phyloP scores from a whole-genome alignment of 2,329 filamentous ascomycete genomes.

The Scytalidium lignicola region DNA sequence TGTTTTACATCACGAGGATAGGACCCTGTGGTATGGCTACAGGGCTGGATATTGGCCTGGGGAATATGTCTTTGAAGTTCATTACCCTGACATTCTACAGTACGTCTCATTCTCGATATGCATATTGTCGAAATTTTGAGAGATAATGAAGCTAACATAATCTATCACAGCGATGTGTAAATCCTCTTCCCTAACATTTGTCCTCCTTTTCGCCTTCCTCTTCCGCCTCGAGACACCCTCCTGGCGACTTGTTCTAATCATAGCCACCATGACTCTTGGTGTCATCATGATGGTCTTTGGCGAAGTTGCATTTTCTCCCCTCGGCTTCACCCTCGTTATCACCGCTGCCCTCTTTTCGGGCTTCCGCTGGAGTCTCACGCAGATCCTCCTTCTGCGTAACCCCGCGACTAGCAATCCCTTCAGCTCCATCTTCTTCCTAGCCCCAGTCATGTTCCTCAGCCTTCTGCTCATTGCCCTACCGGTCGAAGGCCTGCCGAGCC shows the following conservation, averaged over 20 bases:
- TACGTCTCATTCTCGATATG: conserved; percentile 34
- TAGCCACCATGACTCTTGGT: conserved; percentile 84
- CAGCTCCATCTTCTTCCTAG: conserved; percentile 95
- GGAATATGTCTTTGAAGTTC: conserved; percentile 93
- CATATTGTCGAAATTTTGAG: background rate
- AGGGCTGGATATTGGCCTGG: conserved; percentile 89
- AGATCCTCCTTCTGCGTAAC: conserved; percentile 89
- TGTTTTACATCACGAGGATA: conserved; percentile 89
- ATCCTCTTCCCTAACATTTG: conserved; percentile 91
- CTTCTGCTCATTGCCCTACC: conserved; percentile 77
- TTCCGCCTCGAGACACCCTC: conserved; percentile 89
- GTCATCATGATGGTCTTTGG: conserved; percentile 98
- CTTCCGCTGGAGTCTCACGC: conserved; percentile 97
- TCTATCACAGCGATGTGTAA: conserved; percentile 79
- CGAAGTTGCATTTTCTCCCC: conserved; percentile 80
- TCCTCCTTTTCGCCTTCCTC: conserved; percentile 89
- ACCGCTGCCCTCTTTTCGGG: conserved; percentile 91
- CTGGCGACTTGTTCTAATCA: conserved; percentile 78
- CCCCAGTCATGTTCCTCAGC: conserved; percentile 89
- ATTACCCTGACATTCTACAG: conserved; percentile 97
- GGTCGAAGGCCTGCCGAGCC: conserved; percentile 70
- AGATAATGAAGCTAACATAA: conserved; percentile 10
- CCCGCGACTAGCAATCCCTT: conserved; percentile 95
- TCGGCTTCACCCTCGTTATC: conserved; percentile 90
- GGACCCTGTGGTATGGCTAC: conserved; percentile 90